phyloP scores from a whole-genome alignment of 768 basidiomycete species.

The Tubosaeta brunneosetosa region DNA sequence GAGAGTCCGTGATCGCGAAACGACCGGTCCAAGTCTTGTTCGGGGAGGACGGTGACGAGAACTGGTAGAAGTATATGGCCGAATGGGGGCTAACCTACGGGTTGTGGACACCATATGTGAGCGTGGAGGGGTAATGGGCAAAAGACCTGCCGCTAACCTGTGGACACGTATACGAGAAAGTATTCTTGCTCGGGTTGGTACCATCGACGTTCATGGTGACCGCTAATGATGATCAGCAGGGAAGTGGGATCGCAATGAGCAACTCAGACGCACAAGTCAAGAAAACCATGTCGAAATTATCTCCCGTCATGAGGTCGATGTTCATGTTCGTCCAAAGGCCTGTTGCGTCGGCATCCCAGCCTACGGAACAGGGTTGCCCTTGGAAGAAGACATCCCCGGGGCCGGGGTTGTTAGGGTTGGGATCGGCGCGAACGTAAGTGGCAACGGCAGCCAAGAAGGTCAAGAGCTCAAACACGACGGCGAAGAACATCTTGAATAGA shows the following conservation, averaged over 20 bases:
- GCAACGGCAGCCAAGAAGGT: conserved; percentile 25
- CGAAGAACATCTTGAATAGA: conserved; percentile 15
- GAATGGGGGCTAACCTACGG: conserved; percentile 57
- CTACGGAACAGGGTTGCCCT: conserved; percentile 50
- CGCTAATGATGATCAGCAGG: conserved; percentile 36
- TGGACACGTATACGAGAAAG: conserved; percentile 61
- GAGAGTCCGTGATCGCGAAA: conserved; percentile 61
- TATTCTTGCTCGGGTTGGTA: conserved; percentile 42
- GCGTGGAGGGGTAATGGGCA: background rate
- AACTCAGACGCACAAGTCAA: conserved; percentile 50
- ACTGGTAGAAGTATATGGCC: conserved; percentile 79
- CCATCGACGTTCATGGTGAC: conserved; percentile 58
- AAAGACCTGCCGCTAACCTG: conserved; percentile 37
- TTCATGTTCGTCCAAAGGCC: conserved; percentile 66
- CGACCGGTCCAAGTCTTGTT: conserved; percentile 65
- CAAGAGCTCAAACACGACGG: conserved; percentile 7
- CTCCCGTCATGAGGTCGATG: conserved; percentile 78
- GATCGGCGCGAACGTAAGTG: conserved; percentile 47
- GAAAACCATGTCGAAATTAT: conserved; percentile 64
- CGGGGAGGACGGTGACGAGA: conserved; percentile 42
- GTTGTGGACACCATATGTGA: background rate
- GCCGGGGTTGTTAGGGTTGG: conserved; percentile 53
- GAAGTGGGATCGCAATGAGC: background rate
- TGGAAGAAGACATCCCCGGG: conserved; percentile 56
- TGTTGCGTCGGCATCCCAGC: conserved; percentile 56